Conservation (phyloP, 345 rosid genomes). For the Hypericum perforatum region DNA sequence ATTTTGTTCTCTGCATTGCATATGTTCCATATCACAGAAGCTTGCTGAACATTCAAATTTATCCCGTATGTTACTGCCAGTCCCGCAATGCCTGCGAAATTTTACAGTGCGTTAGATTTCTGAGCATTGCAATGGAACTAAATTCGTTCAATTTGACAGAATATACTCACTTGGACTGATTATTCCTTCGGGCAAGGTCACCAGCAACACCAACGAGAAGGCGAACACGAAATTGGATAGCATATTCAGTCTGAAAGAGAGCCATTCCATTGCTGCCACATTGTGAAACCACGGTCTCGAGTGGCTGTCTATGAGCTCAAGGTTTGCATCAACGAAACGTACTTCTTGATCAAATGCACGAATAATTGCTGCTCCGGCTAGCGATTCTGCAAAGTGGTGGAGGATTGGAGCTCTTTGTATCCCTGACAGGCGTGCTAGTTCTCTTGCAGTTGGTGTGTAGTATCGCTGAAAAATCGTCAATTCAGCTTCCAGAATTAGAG, state of each 20-base stretch:
- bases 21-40: conserved; percentile 76
- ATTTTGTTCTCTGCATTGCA: conserved; percentile 90
- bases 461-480: conserved; percentile 41
- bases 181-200: conserved; percentile 84
- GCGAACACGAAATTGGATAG: conserved; percentile 89
- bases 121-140: background rate
- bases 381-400: conserved; percentile 90
- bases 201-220: conserved; percentile 73
- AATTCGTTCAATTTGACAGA: background rate
- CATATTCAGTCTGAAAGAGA: conserved; percentile 74
- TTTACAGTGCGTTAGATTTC: background rate
- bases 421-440: conserved; percentile 72
- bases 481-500: no score
- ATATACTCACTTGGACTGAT: conserved; percentile 75
- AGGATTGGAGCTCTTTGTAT: conserved; percentile 86
- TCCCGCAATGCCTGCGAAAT: conserved; percentile 73
- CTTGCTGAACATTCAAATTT: conserved; percentile 77
- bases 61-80: conserved; percentile 86
- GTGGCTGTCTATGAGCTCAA: conserved; percentile 55
- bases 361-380: conserved; percentile 80
- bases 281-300: conserved; percentile 94
- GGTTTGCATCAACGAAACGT: conserved; percentile 57
- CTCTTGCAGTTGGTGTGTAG: conserved; percentile 92
- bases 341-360: conserved; percentile 72
- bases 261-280: conserved; percentile 91